Conservation (phyloP, 164 flowering plant genomes). For the Magnolia kwangsiensis region DNA sequence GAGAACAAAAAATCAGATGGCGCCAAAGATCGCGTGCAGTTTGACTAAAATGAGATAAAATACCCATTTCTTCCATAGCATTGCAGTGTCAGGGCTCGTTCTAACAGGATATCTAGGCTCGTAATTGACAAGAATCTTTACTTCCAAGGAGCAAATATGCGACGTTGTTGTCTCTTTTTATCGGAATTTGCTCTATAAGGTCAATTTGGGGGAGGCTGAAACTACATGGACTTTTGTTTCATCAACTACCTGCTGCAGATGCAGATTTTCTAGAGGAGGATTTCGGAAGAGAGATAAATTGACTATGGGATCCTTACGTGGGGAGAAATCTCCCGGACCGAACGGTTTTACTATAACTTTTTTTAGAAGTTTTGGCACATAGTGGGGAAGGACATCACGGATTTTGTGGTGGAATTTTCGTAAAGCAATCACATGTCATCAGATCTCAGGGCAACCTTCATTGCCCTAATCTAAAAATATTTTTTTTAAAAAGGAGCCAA, state of each 20-base stretch:
- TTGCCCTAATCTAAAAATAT: background rate
- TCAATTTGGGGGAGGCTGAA: background rate
- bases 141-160: background rate
- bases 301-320: background rate
- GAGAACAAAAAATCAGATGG: background rate
- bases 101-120: background rate
- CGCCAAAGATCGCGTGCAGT: background rate
- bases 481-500: too few species aligned
- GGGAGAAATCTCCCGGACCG: background rate
- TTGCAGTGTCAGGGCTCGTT: background rate
- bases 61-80: background rate
- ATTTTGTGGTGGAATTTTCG: background rate
- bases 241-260: background rate
- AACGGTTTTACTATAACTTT: background rate
- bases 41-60: background rate
- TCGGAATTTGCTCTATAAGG: background rate
- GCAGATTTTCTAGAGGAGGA: background rate
- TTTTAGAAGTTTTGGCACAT: background rate
- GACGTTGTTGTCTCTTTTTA: background rate
- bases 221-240: background rate
- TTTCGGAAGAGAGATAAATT: background rate
- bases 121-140: background rate
- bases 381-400: background rate
- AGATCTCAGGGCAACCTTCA: background rate
- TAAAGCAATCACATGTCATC: background rate